Evolutionary conservation across 148 eudicot species (phyloP).

Genomic region (Dianthus caryophyllus): DNA sequence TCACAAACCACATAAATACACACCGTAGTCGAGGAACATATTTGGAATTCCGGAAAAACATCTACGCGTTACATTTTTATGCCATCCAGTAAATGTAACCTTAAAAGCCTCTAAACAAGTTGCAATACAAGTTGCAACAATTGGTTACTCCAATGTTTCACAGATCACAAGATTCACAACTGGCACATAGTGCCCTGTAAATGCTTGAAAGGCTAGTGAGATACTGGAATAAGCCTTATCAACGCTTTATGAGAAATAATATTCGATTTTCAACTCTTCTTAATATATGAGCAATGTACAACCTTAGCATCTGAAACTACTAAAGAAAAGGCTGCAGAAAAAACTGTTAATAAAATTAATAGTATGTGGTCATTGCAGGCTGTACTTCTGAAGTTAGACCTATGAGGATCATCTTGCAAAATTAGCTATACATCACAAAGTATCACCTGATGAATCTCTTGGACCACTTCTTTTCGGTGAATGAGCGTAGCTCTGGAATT

Average conservation of each 20-base stretch:
- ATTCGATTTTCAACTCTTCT: background rate
- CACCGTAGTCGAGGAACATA: background rate
- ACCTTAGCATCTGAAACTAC: background rate
- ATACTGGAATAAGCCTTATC: no score
- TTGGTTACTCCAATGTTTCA: background rate
- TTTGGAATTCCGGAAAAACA: background rate
- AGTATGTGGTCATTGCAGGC: background rate
- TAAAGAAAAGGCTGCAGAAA: no score
- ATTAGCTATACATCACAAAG: background rate
- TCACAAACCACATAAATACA: constrained; percentile 5
- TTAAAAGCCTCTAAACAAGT: background rate
- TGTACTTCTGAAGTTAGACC: background rate
- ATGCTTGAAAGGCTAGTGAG: background rate
- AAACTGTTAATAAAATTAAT: no score
- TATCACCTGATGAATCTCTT: constrained; percentile 34
- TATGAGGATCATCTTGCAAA: constrained; percentile 4
- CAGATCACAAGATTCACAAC: background rate
- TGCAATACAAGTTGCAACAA: constrained; percentile 3
- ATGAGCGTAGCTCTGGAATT: constrained; percentile 37
- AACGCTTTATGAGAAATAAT: constrained; percentile 4
- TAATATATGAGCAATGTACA: background rate
- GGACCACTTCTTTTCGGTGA: constrained; percentile 20
- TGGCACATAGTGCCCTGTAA: no score
- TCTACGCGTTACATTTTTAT: background rate
- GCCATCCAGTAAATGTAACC: constrained; percentile 4